phyloP scores from a whole-genome alignment of 2,329 filamentous ascomycete genomes.

The Harringtonia lauricola region DNA sequence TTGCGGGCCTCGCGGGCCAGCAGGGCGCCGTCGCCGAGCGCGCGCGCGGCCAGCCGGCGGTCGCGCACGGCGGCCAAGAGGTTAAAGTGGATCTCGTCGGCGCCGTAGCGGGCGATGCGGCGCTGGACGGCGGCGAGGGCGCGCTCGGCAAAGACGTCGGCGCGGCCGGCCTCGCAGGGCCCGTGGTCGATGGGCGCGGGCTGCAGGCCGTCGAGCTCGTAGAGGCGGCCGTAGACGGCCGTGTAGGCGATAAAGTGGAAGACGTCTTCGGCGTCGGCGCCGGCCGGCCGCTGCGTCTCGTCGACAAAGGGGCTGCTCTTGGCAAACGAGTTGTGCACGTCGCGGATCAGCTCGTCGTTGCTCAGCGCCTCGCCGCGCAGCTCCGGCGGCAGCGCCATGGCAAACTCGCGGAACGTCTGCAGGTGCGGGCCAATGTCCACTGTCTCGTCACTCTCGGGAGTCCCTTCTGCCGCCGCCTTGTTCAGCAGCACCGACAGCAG shows the following conservation, averaged over 20 bases:
- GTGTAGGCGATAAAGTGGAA: slow-evolving; percentile 98
- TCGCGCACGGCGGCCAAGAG: slow-evolving; percentile 87
- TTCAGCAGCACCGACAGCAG: slow-evolving; percentile 87
- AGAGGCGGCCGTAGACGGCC: slow-evolving; percentile 65
- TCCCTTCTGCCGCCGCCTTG: slow-evolving; percentile 39
- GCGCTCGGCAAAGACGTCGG: slow-evolving; percentile 52
- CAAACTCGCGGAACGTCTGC: slow-evolving; percentile 77
- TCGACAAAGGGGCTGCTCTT: slow-evolving; percentile 83
- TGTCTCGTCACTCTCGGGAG: slow-evolving; percentile 20
- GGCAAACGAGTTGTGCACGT: slow-evolving; percentile 85
- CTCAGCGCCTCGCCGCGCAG: slow-evolving; percentile 49
- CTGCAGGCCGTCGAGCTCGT: slow-evolving; percentile 92
- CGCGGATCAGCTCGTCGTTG: slow-evolving; percentile 58
- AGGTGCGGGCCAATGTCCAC: slow-evolving; percentile 65
- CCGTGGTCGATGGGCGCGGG: slow-evolving; percentile 88
- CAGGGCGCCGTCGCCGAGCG: slow-evolving; percentile 73
- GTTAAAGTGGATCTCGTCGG: slow-evolving; percentile 89
- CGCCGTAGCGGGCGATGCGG: slow-evolving; percentile 74
- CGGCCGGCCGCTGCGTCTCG: slow-evolving; percentile 65
- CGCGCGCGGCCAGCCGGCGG: slow-evolving; percentile 61
- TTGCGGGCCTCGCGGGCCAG: slow-evolving; percentile 73
- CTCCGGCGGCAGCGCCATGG: slow-evolving; percentile 69
- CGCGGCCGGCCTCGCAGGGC: slow-evolving; percentile 37
- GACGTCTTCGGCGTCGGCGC: slow-evolving; percentile 72
- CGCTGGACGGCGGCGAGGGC: slow-evolving; percentile 81